These are phyloP conservation scores for Linaria vulgaris DNA, from an alignment of 257 asterid genomes.

Conservation along the genomic window DNA sequence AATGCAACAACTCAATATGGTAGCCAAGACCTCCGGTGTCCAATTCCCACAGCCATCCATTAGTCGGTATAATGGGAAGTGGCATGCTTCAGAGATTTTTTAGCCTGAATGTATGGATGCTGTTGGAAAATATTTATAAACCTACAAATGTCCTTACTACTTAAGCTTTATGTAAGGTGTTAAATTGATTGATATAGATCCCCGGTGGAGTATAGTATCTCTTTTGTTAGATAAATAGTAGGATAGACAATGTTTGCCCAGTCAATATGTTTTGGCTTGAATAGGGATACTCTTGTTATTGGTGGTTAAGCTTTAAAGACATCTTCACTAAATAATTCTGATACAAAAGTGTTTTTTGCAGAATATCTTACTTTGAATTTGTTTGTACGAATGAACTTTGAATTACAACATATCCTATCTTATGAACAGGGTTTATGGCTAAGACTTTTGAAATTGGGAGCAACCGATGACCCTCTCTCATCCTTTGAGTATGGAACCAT, in stretches of 20 bases:
- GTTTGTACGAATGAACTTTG: constrained; percentile 9
- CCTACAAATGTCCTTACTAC: no score
- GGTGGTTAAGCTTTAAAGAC: constrained; percentile 7
- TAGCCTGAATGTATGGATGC: no score
- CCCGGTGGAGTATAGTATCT: constrained; percentile 9
- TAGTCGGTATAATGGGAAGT: no score
- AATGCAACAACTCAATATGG: no score
- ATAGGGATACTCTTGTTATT: neutral
- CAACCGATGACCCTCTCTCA: constrained; percentile 95
- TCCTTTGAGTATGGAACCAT: constrained; percentile 97
- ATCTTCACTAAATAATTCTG: constrained; percentile 3
- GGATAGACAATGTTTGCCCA: neutral
- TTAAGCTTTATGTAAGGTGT: no score
- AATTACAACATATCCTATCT: constrained; percentile 18
- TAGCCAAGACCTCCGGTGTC: no score
- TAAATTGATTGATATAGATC: neutral
- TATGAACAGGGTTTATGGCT: constrained; percentile 81
- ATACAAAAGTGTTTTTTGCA: constrained; percentile 9
- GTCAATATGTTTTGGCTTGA: constrained; percentile 9
- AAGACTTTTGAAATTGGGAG: constrained; percentile 85
- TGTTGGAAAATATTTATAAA: no score
- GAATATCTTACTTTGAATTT: constrained; percentile 16
- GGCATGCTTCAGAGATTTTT: no score
- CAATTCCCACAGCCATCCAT: no score
- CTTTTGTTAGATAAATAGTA: constrained; percentile 7